Conservation (phyloP, 192 early-diverging fungal genomes). For the Linderina pennispora region DNA sequence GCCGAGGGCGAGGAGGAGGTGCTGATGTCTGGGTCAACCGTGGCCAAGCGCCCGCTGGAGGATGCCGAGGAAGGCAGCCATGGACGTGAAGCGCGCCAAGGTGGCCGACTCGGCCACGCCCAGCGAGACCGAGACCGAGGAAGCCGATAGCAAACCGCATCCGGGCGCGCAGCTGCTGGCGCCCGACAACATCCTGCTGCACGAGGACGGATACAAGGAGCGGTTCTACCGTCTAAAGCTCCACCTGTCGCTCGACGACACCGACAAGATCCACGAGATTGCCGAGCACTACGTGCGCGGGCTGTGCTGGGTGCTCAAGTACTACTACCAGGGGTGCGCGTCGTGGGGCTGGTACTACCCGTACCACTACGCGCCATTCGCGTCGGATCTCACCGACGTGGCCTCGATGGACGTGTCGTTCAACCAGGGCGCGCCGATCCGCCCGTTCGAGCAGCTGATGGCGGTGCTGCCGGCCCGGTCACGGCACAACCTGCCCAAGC, state of each 20-base stretch:
- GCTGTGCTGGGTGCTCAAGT: slow-evolving; percentile 91
- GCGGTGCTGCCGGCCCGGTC: slow-evolving; percentile 86
- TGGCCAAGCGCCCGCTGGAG: slow-evolving; percentile 45
- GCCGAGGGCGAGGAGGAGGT: slow-evolving; percentile 17
- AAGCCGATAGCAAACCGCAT: slow-evolving; percentile 17
- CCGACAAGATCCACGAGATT: slow-evolving; percentile 46
- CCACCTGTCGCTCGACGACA: slow-evolving; percentile 53
- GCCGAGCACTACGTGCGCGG: slow-evolving; percentile 87
- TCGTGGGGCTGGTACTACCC: slow-evolving; percentile 99
- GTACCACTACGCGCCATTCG: slow-evolving; percentile 91
- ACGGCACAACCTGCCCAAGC: slow-evolving; percentile 50
- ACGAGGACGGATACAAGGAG: slow-evolving; percentile 72
- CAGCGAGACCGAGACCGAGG: slow-evolving; percentile 54
- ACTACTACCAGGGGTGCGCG: slow-evolving; percentile 90
- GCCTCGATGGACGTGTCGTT: slow-evolving; percentile 68
- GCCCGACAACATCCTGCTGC: slow-evolving; percentile 54
- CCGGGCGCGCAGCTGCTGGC: not conserved
- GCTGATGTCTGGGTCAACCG: slow-evolving; percentile 12
- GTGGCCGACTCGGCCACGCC: slow-evolving; percentile 21
- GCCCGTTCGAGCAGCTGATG: slow-evolving; percentile 96
- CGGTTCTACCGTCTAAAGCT: slow-evolving; percentile 70
- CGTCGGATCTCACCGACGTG: slow-evolving; percentile 76
- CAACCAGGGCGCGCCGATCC: slow-evolving; percentile 77
- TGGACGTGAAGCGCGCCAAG: slow-evolving; percentile 28
- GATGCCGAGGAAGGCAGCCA: slow-evolving; percentile 33